Evolutionary conservation across 164 flowering plant genomes (phyloP).

Genomic region (Nymphaea colorata): DNA sequence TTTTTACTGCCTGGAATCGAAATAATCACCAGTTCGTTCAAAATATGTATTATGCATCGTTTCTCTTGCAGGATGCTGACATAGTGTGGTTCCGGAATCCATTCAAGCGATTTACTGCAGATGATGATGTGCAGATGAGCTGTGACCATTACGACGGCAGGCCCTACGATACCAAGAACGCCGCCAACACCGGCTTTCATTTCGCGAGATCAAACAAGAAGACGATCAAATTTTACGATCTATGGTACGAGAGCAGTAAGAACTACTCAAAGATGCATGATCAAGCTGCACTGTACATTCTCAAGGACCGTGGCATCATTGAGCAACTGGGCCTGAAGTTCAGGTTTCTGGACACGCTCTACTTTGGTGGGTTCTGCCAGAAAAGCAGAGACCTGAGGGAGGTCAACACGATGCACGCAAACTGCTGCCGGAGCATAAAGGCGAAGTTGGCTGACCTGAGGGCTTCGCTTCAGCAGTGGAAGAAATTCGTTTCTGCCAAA

Average conservation of each 20-base stretch:
- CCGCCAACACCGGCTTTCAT: slow-evolving; percentile 49
- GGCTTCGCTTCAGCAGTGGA: background rate
- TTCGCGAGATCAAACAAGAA: slow-evolving; percentile 36
- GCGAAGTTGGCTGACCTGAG: background rate
- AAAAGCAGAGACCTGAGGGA: background rate
- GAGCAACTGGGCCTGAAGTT: background rate
- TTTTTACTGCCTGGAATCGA: background rate
- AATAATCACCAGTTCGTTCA: background rate
- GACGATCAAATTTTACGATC: slow-evolving; percentile 27
- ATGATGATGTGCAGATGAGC: slow-evolving; percentile 43
- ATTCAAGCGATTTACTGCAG: slow-evolving; percentile 13
- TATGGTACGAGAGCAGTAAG: slow-evolving; percentile 35
- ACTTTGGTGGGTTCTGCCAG: background rate
- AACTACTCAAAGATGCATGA: slow-evolving; percentile 32
- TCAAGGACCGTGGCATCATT: slow-evolving; percentile 18
- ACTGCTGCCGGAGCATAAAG: background rate
- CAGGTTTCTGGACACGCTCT: background rate
- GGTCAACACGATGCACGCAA: slow-evolving; percentile 1
- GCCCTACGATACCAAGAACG: slow-evolving; percentile 12
- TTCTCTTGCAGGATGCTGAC: slow-evolving; percentile 40
- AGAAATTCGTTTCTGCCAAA: background rate
- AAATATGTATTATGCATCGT: no score
- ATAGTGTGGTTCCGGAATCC: slow-evolving; percentile 56
- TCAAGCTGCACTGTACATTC: slow-evolving; percentile 37
- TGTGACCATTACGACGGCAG: slow-evolving; percentile 28